Percentiles rank a stretch among this genome's conserved stretches.
These are phyloP conservation scores for Annulohypoxylon truncatum DNA, from an alignment of 2,329 filamentous ascomycete species.

Conservation along the genomic window DNA sequence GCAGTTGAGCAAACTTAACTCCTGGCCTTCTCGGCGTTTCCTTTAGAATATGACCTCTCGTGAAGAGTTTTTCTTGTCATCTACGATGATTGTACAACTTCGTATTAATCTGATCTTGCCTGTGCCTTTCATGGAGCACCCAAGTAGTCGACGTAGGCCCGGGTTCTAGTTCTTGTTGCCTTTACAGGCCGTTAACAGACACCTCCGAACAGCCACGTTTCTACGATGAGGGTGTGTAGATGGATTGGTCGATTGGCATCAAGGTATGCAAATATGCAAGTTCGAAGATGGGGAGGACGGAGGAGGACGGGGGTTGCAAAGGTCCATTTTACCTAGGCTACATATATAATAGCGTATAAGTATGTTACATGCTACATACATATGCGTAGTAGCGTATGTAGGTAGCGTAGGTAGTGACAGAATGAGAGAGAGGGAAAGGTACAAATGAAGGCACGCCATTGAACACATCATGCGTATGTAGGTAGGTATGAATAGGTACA, in stretches of 20 bases:
- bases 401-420: background rate
- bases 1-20: slow-evolving; percentile 19
- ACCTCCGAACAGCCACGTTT: slow-evolving; percentile 31
- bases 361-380: background rate
- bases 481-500: slow-evolving; percentile 20
- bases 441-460: background rate
- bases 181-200: slow-evolving; percentile 7
- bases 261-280: slow-evolving; percentile 8
- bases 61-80: slow-evolving; percentile 5
- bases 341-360: background rate
- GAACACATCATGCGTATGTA: background rate
- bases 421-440: background rate
- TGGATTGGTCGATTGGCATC: slow-evolving; percentile 15
- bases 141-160: slow-evolving; percentile 1
- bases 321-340: background rate
- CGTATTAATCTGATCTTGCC: slow-evolving; percentile 6
- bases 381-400: background rate
- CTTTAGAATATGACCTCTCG: background rate
- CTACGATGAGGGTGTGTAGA: slow-evolving; percentile 28
- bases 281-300: slow-evolving; percentile 8
- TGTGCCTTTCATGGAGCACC: background rate
- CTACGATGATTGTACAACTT: background rate
- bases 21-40: slow-evolving; percentile 9
- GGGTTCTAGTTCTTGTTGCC: slow-evolving; percentile 4
- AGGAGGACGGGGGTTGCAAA: slow-evolving; percentile 20